Conservation (phyloP, 2,329 filamentous ascomycete genomes). For the Aspergillus felis region DNA sequence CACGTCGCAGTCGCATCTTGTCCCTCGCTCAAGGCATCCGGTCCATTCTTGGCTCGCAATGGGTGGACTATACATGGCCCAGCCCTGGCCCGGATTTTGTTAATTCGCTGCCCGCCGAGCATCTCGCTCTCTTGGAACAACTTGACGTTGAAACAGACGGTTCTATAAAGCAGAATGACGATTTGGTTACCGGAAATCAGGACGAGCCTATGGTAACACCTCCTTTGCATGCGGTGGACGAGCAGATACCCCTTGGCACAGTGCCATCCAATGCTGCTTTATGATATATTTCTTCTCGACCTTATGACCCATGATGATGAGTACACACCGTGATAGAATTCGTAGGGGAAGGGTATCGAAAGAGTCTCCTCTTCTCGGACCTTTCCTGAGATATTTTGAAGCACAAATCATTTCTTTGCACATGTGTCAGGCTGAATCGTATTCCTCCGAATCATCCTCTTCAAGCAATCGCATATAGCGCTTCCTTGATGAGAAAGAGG, state of each 20-base stretch:
- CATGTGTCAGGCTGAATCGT: background rate
- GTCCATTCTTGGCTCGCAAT: slow-evolving; percentile 36
- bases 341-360: background rate
- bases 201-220: slow-evolving; percentile 26
- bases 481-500: slow-evolving; percentile 34
- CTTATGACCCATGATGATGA: background rate
- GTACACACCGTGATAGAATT: background rate
- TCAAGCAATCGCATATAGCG: slow-evolving; percentile 36
- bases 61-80: slow-evolving; percentile 45
- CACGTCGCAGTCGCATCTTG: slow-evolving; percentile 32
- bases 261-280: slow-evolving; percentile 5
- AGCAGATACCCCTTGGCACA: slow-evolving; percentile 13
- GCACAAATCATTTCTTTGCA: background rate
- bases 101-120: slow-evolving; percentile 30
- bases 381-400: background rate
- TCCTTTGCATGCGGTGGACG: slow-evolving; percentile 27
- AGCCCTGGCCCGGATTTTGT: slow-evolving; percentile 42
- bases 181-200: background rate
- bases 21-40: slow-evolving; percentile 36
- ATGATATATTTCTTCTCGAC: background rate
- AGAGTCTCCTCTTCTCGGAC: background rate
- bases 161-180: background rate
- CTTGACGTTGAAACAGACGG: slow-evolving; percentile 1
- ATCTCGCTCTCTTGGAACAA: slow-evolving; percentile 18
- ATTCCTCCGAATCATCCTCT: slow-evolving; percentile 25